A percentile compares a stretch with the other conserved stretches of the same genome.
Conservation (phyloP, 192 early-diverging fungal species). For the Coemansia furcata region DNA sequence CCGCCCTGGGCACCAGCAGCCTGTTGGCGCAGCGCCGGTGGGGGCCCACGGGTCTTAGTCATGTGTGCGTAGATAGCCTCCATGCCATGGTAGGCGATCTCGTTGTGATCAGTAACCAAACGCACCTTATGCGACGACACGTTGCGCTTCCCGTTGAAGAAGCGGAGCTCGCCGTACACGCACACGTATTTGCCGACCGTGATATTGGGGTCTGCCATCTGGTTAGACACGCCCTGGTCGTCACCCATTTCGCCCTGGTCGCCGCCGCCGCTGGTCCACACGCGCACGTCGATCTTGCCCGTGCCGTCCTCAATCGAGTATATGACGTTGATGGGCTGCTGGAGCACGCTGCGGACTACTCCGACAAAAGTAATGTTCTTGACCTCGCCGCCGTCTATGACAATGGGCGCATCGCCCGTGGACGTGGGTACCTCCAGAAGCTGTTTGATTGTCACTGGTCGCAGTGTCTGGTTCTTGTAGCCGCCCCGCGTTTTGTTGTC, state of each 20-base stretch:
- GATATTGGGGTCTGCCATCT: slow-evolving; percentile 21
- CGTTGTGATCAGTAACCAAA: slow-evolving; percentile 68
- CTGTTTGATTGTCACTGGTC: slow-evolving; percentile 84
- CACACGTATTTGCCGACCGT: slow-evolving; percentile 63
- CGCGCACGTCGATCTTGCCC: slow-evolving; percentile 67
- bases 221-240: slow-evolving; percentile 6
- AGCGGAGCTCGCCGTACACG: slow-evolving; percentile 66
- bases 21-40: slow-evolving; percentile 9
- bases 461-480: slow-evolving; percentile 61
- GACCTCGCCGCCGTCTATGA: slow-evolving; percentile 68
- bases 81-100: slow-evolving; percentile 74
- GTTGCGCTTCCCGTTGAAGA: slow-evolving; percentile 58
- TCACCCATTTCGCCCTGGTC: slow-evolving; percentile 10
- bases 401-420: slow-evolving; percentile 59
- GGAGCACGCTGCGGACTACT: slow-evolving; percentile 58
- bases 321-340: slow-evolving; percentile 58
- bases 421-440: slow-evolving; percentile 52
- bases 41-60: slow-evolving; percentile 44
- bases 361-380: slow-evolving; percentile 74
- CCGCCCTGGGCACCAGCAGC: neutral
- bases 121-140: slow-evolving; percentile 60
- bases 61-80: slow-evolving; percentile 68
- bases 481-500: slow-evolving; percentile 47
- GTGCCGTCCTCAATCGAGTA: slow-evolving; percentile 83
- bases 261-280: slow-evolving; percentile 53